Conservation (phyloP, 108 stramenopile genomes). For the Nannochloropsis gaditana region DNA sequence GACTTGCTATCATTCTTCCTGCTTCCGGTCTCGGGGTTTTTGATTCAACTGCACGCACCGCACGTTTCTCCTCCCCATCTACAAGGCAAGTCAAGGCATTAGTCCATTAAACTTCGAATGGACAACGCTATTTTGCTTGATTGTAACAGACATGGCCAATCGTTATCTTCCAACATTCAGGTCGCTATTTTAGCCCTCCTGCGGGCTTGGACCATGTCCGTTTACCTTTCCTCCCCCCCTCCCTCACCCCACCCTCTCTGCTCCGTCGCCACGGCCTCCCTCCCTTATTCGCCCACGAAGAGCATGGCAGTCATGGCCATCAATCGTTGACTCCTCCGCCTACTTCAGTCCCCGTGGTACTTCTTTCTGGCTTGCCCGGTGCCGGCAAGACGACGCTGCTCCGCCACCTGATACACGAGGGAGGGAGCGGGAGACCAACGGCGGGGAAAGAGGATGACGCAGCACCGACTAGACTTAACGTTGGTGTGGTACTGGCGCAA, state of each 20-base stretch:
- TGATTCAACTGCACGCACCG: too few relatives aligned
- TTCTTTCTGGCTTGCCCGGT: not conserved
- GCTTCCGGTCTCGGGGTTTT: too few relatives aligned
- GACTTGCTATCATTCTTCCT: too few relatives aligned
- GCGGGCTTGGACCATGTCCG: not conserved
- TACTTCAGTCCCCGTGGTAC: not conserved
- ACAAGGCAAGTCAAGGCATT: too few relatives aligned
- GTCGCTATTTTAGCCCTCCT: not conserved
- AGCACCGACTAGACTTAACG: too few relatives aligned
- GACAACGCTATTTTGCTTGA: not conserved
- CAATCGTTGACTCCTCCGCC: not conserved
- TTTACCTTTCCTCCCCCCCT: not conserved
- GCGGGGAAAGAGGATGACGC: not conserved
- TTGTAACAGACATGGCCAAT: not conserved
- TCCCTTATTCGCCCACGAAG: not conserved
- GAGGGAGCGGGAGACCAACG: not conserved
- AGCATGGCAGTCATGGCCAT: not conserved
- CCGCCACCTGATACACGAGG: not conserved
- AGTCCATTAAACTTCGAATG: not conserved
- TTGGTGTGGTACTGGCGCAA: not conserved
- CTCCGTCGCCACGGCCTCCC: not conserved
- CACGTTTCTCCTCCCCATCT: too few relatives aligned
- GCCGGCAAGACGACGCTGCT: slow-evolving; percentile 12
- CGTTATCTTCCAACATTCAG: not conserved
- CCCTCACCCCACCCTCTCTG: not conserved